Evolutionary conservation across 2,329 filamentous ascomycete genomes (phyloP).

Genomic region (Colletotrichum lini): DNA sequence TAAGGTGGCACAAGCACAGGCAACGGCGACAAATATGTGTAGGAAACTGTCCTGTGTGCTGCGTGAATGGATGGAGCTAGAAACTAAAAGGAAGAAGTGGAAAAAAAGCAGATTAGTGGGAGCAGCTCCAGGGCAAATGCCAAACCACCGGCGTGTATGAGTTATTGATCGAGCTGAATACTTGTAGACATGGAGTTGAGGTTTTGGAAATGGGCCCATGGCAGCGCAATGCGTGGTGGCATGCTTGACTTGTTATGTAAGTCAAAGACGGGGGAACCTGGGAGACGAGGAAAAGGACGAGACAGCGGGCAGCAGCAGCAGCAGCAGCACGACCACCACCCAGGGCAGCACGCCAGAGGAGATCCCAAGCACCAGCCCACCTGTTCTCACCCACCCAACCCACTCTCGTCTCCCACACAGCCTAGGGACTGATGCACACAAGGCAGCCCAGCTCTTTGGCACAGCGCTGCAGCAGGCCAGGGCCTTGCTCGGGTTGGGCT

Average conservation of each 20-base stretch:
- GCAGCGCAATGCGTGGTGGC: conserved; percentile 41
- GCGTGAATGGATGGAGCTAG: conserved; percentile 16
- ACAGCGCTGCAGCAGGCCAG: conserved; percentile 25
- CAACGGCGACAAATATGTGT: conserved; percentile 9
- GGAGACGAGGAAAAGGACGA: conserved; percentile 38
- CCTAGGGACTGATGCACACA: conserved; percentile 27
- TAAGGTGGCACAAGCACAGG: conserved; percentile 6
- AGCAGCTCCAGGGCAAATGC: conserved; percentile 3
- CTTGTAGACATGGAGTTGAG: conserved; percentile 41
- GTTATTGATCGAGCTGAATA: conserved; percentile 37
- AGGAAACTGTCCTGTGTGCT: neutral
- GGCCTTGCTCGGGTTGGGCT: conserved; percentile 32
- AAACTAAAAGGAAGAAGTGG: conserved; percentile 28
- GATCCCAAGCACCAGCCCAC: conserved; percentile 28
- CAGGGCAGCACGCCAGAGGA: conserved; percentile 2
- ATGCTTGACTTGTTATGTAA: conserved; percentile 44
- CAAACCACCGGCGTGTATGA: conserved; percentile 30
- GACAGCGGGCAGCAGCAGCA: neutral
- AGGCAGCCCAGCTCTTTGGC: conserved; percentile 8
- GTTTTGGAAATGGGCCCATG: conserved; percentile 34
- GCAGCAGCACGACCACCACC: neutral
- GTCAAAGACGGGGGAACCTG: conserved; percentile 39
- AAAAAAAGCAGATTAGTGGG: conserved; percentile 11
- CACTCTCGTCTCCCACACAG: conserved; percentile 32
- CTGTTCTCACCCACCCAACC: conserved; percentile 37